Evolutionary conservation across 2,329 filamentous ascomycete genomes (phyloP).

Genomic region (Trichoderma simmonsii): DNA sequence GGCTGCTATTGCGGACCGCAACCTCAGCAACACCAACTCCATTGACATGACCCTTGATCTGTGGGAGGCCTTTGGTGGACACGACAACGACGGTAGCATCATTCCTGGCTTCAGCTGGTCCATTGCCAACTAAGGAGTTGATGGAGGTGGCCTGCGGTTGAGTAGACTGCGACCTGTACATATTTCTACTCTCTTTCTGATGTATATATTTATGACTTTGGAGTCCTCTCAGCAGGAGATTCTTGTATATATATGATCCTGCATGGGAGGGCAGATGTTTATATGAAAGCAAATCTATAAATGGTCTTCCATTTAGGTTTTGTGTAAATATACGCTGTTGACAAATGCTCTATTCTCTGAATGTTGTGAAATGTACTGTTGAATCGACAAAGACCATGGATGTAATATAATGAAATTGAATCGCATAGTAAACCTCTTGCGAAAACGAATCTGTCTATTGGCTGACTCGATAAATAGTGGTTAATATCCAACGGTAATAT

Average conservation of each 20-base stretch:
- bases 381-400: neutral
- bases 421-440: neutral
- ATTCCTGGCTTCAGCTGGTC: constrained; percentile 2
- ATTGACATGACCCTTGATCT: constrained; percentile 19
- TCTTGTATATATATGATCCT: neutral
- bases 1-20: constrained; percentile 18
- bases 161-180: neutral
- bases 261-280: neutral
- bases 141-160: neutral
- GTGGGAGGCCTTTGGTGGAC: constrained; percentile 16
- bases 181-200: constrained; percentile 6
- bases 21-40: constrained; percentile 7
- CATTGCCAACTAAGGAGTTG: neutral
- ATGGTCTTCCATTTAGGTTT: neutral
- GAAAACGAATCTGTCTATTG: neutral
- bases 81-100: constrained; percentile 11
- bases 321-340: neutral
- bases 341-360: neutral
- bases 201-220: constrained; percentile 6
- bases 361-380: neutral
- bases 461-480: neutral
- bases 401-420: neutral
- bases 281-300: neutral
- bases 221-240: neutral
- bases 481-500: no score